These are phyloP conservation scores for Scedosporium apiospermum DNA, from an alignment of 2,329 filamentous ascomycete genomes.

Conservation along the genomic window DNA sequence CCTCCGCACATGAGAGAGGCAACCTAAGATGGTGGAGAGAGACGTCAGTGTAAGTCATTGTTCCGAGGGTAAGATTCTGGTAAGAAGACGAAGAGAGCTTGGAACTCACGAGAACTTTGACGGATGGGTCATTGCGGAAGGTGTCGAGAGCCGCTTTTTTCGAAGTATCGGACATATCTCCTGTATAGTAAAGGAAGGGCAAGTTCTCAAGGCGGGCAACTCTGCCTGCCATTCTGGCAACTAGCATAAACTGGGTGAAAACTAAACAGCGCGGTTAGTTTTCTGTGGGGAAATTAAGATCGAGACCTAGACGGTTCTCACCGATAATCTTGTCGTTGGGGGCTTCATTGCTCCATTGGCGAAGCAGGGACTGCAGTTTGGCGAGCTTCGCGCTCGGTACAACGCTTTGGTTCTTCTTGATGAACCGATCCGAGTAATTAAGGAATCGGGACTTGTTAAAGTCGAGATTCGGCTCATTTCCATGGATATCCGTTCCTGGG, in stretches of 20 bases:
- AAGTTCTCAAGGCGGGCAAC: constrained; percentile 21
- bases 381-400: constrained; percentile 22
- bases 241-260: constrained; percentile 23
- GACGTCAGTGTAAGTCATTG: constrained; percentile 8
- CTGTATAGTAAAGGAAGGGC: constrained; percentile 27
- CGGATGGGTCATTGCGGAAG: constrained; percentile 11
- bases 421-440: not conserved
- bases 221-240: constrained; percentile 23
- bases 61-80: too few relatives aligned
- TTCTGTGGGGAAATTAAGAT: too few relatives aligned
- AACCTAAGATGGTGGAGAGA: constrained; percentile 16
- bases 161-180: constrained; percentile 11
- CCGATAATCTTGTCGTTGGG: constrained; percentile 30
- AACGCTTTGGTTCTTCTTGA: not conserved
- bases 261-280: constrained; percentile 15
- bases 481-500: not conserved
- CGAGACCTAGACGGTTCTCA: constrained; percentile 10
- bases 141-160: constrained; percentile 2
- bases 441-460: not conserved
- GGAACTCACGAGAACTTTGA: constrained; percentile 26
- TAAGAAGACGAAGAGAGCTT: not conserved
- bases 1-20: constrained; percentile 24
- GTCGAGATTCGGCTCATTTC: not conserved
- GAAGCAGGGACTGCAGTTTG: constrained; percentile 14
- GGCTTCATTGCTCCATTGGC: constrained; percentile 17